These are phyloP conservation scores for Moringa oleifera DNA, from an alignment of 345 rosid species.

Conservation along the genomic window DNA sequence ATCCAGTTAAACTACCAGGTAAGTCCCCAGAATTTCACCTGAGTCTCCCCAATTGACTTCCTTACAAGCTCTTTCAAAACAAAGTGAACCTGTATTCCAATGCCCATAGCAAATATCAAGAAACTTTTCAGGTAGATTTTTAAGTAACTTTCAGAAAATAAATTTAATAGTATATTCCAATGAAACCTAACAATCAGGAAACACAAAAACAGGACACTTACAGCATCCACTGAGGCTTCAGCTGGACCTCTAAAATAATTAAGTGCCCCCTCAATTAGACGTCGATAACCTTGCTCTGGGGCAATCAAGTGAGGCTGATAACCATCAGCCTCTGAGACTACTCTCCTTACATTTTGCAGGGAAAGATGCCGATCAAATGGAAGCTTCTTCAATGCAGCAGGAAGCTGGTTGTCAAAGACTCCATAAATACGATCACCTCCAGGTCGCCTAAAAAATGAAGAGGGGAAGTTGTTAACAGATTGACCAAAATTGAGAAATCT, in stretches of 20 bases:
- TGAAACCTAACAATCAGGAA: not conserved
- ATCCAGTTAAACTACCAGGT: not conserved
- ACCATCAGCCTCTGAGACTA: conserved; percentile 83
- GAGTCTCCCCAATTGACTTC: conserved; percentile 66
- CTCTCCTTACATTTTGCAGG: conserved; percentile 65
- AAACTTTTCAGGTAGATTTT: not conserved
- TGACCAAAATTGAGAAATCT: too few relatives aligned
- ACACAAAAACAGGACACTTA: conserved; percentile 25
- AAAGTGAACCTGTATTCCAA: conserved; percentile 54
- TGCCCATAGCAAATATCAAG: not conserved
- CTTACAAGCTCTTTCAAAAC: conserved; percentile 78
- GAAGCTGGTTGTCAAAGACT: conserved; percentile 82
- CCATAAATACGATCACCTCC: conserved; percentile 87
- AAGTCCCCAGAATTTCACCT: conserved; percentile 32
- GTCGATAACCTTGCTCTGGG: conserved; percentile 83
- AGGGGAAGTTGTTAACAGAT: not conserved
- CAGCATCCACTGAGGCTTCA: conserved; percentile 88
- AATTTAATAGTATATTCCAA: not conserved
- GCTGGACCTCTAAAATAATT: conserved; percentile 81
- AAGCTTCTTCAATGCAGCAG: conserved; percentile 83
- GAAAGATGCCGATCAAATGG: conserved; percentile 88
- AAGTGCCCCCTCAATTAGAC: conserved; percentile 61
- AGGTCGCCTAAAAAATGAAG: conserved; percentile 45
- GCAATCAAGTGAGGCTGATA: conserved; percentile 88
- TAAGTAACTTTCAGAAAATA: not conserved